Conservation (phyloP, 495 filamentous ascomycete species). For the Penicillium mononematosum region DNA sequence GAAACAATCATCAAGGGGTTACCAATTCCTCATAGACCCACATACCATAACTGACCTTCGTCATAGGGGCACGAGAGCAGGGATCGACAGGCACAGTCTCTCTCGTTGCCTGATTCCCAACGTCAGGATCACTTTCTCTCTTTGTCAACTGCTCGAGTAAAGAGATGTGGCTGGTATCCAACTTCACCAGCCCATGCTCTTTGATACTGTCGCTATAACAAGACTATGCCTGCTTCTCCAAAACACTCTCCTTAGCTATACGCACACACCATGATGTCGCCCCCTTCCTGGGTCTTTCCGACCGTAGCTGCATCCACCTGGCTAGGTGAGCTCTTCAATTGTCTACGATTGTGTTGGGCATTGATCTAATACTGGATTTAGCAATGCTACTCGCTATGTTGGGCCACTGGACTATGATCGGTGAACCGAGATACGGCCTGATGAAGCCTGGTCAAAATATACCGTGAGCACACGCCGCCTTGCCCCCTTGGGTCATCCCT, state of each 20-base stretch:
- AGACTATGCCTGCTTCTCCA: slow-evolving; percentile 6
- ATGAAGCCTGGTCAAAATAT: slow-evolving; percentile 26
- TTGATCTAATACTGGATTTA: slow-evolving; percentile 8
- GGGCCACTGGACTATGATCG: slow-evolving; percentile 21
- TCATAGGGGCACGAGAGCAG: slow-evolving; percentile 8
- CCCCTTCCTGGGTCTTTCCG: slow-evolving; percentile 14
- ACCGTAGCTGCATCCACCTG: slow-evolving; percentile 11
- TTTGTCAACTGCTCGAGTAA: slow-evolving; percentile 7
- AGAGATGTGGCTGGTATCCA: slow-evolving; percentile 16
- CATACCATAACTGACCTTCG: slow-evolving; percentile 10
- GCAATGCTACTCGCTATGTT: slow-evolving; percentile 21
- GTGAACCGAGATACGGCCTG: slow-evolving; percentile 20
- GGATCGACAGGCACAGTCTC: slow-evolving; percentile 14
- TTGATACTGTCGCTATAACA: slow-evolving; percentile 3
- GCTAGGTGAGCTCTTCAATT: slow-evolving; percentile 8
- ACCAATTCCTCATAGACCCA: slow-evolving; percentile 9
- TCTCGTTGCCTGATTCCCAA: slow-evolving; percentile 7
- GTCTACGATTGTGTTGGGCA: neutral
- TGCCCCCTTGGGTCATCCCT: neutral
- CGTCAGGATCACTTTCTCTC: slow-evolving; percentile 11
- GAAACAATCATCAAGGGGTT: slow-evolving; percentile 9
- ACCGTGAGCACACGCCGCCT: slow-evolving; percentile 12
- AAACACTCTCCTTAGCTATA: slow-evolving; percentile 5
- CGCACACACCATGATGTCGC: slow-evolving; percentile 1
- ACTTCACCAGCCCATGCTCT: slow-evolving; percentile 13